phyloP scores from a whole-genome alignment of 2,329 filamentous ascomycete species.

The Tolypocladium inflatum region DNA sequence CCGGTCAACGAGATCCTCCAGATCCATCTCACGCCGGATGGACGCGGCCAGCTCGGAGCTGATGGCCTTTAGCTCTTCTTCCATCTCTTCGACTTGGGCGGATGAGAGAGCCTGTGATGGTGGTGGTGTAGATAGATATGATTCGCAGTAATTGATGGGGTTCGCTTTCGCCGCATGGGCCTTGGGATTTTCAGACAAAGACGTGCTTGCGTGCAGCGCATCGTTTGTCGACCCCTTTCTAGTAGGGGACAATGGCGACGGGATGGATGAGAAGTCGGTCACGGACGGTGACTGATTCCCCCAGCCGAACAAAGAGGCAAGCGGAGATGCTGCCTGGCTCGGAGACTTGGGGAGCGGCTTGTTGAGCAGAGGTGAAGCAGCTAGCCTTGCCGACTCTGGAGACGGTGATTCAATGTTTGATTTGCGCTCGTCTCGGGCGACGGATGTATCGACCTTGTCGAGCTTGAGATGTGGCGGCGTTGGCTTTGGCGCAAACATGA shows the following conservation, averaged over 20 bases:
- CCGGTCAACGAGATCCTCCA: conserved; percentile 87
- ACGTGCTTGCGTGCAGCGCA: conserved; percentile 13
- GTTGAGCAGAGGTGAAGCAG: conserved; percentile 32
- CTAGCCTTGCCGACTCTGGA: conserved; percentile 15
- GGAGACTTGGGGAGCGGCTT: conserved; percentile 48
- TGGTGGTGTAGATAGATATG: conserved; percentile 40
- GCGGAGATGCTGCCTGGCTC: conserved; percentile 32
- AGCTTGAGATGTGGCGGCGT: conserved; percentile 44
- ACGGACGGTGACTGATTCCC: conserved; percentile 32
- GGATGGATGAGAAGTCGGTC: conserved; percentile 43
- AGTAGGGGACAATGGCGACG: conserved; percentile 40
- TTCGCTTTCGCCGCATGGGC: conserved; percentile 31
- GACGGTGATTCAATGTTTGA: conserved; percentile 14
- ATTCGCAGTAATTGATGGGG: conserved; percentile 40
- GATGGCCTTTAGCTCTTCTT: conserved; percentile 89
- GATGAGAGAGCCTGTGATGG: conserved; percentile 27
- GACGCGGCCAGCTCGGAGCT: conserved; percentile 86
- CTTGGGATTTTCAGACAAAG: conserved; percentile 25
- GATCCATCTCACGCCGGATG: conserved; percentile 89
- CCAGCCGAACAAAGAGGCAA: conserved; percentile 47
- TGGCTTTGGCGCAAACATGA: conserved; percentile 39
- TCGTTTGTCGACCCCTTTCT: conserved; percentile 24
- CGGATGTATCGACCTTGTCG: conserved; percentile 27
- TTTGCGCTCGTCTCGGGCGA: conserved; percentile 14
- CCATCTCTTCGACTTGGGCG: conserved; percentile 70